These are phyloP conservation scores for Candolleomyces aberdarensis DNA, from an alignment of 768 basidiomycete species.

Conservation along the genomic window DNA sequence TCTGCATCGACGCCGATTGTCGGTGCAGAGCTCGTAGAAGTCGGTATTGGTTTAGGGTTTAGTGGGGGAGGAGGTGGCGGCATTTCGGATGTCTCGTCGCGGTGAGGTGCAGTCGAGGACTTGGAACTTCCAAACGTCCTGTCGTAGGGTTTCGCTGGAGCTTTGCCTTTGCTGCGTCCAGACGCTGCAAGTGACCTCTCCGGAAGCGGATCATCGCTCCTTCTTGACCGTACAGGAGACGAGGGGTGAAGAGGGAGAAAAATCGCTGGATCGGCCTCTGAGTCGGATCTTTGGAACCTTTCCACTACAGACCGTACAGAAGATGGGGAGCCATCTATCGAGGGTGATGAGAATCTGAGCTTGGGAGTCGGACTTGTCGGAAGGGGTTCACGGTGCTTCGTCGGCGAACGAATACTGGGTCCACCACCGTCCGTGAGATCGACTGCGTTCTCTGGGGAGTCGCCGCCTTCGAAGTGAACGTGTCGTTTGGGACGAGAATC, in stretches of 20 bases:
- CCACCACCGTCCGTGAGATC: constrained; percentile 4
- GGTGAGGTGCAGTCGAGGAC: not conserved
- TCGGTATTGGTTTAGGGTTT: too few relatives aligned
- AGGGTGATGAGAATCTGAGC: not conserved
- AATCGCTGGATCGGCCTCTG: not conserved
- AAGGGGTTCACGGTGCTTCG: not conserved
- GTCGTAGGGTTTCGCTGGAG: not conserved
- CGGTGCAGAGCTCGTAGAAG: constrained; percentile 3
- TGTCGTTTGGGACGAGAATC: not conserved
- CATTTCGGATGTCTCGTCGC: not conserved
- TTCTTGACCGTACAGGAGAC: not conserved
- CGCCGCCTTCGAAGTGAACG: constrained; percentile 5
- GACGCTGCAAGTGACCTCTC: not conserved
- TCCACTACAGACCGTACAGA: constrained; percentile 50
- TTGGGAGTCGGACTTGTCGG: not conserved
- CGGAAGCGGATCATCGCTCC: not conserved
- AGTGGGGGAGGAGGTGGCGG: too few relatives aligned
- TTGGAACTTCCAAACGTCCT: not conserved
- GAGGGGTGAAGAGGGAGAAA: not conserved
- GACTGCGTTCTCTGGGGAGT: constrained; percentile 2
- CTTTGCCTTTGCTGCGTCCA: not conserved
- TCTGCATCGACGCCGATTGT: constrained; percentile 50
- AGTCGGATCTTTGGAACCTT: constrained; percentile 31
- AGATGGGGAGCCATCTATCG: constrained; percentile 16
- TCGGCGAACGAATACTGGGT: not conserved